Conservation (phyloP, 2,329 filamentous ascomycete species). For the Diplodia sapinea region DNA sequence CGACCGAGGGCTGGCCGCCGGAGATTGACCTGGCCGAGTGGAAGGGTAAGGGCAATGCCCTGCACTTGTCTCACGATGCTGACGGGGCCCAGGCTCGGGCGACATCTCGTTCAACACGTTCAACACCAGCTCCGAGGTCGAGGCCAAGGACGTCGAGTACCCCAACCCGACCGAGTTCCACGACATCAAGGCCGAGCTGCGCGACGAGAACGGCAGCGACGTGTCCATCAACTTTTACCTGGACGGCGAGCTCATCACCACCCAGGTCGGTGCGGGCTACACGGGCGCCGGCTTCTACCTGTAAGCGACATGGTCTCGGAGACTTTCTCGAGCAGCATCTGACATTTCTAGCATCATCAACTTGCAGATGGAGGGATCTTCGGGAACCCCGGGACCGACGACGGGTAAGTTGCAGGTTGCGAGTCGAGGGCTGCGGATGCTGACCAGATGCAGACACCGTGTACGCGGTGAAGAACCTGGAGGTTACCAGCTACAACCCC, state of each 20-base stretch:
- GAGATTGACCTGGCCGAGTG: conserved; percentile 67
- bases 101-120: conserved; percentile 64
- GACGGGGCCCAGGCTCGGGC: conserved; percentile 41
- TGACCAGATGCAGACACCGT: conserved; percentile 35
- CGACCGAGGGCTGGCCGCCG: conserved; percentile 61
- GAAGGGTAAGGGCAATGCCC: conserved; percentile 53
- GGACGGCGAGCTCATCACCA: conserved; percentile 57
- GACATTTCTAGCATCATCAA: conserved; percentile 39
- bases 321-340: neutral
- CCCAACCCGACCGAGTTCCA: conserved; percentile 56
- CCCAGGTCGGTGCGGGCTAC: conserved; percentile 58
- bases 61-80: neutral
- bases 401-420: neutral
- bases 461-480: conserved; percentile 38
- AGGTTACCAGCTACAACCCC: conserved; percentile 34
- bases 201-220: conserved; percentile 59
- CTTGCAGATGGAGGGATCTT: conserved; percentile 44
- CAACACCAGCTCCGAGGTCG: conserved; percentile 56
- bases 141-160: conserved; percentile 58
- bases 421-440: conserved; percentile 34
- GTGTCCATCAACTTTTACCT: conserved; percentile 62
- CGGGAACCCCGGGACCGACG: conserved; percentile 28
- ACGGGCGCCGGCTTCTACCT: conserved; percentile 49
- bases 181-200: conserved; percentile 57
- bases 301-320: conserved; percentile 31